Evolutionary conservation across 2,329 filamentous ascomycete genomes (phyloP).

Genomic region (Cytospora chrysosperma): DNA sequence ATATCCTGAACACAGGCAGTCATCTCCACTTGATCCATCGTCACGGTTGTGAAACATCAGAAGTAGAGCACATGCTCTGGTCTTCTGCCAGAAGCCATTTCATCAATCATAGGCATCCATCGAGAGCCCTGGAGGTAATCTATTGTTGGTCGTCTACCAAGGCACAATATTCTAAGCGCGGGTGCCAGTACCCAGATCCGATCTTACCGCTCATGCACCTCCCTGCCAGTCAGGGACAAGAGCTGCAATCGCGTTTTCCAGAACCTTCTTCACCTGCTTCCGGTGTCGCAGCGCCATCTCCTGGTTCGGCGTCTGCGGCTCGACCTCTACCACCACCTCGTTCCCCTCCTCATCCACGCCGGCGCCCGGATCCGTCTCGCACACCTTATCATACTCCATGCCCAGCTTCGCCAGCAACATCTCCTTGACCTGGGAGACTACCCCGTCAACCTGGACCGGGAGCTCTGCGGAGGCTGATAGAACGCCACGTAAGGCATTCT

Average conservation of each 20-base stretch:
- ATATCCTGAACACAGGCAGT: too few species aligned
- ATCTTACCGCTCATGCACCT: neutral
- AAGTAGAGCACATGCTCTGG: too few species aligned
- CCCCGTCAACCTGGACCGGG: constrained; percentile 42
- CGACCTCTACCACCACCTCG: constrained; percentile 27
- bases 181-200: too few species aligned
- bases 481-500: constrained; percentile 26
- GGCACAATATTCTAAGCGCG: too few species aligned
- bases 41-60: too few species aligned
- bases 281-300: constrained; percentile 50
- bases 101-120: too few species aligned
- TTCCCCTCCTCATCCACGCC: constrained; percentile 39
- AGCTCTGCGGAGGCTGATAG: constrained; percentile 39
- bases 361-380: constrained; percentile 41
- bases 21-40: too few species aligned
- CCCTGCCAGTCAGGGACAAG: constrained; percentile 23
- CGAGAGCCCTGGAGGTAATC: too few species aligned
- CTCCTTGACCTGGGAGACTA: constrained; percentile 37
- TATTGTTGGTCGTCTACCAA: too few species aligned
- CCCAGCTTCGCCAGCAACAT: constrained; percentile 39
- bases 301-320: constrained; percentile 43
- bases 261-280: constrained; percentile 46
- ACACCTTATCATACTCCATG: constrained; percentile 42
- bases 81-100: too few species aligned
- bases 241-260: constrained; percentile 38